Evolutionary conservation across 2,329 filamentous ascomycete genomes (phyloP), one percentile per base, ranked within the genome.

Genomic region (Scopulariopsis brevicaulis): DNA sequence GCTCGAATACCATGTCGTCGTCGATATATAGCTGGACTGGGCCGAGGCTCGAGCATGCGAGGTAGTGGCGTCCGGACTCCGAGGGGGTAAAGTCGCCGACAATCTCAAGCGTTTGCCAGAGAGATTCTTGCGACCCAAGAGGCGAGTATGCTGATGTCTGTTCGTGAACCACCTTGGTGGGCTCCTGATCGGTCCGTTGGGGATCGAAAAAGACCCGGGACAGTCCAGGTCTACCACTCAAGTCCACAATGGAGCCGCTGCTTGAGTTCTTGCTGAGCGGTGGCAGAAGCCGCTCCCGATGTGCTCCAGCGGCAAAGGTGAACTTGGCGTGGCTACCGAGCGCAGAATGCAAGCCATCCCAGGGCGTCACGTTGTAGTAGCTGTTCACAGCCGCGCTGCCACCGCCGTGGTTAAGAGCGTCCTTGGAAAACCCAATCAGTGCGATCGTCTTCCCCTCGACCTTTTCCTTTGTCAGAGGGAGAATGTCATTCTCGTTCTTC

Each of bases 401-500:
- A n/a, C 71, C 70, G 11, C 71, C 71, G n/a, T 69, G 68, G 25
- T 68, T 68, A 8, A 71, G 62, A 8, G 68, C 66, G 24, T 62
- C 64, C 59, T 70, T 71, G 54, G 69, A 64, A 32, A 71, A 66
- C 1, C 70, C 69, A n/a, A 43, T 43, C 5, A 43, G 18, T 3
- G 37, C 37, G 11, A 43, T 43, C 12, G 4, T 43, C 12, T 43
- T 43, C 37, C 12, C 12, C 5, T 10, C 11, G 4, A 43, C 37
- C 18, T 43, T 43, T 4, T 43, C 43, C 73, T 62, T 8, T 71
- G 54, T 25, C 8, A 88, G 71, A 0, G 86, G 86, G 1, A 89
- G 70, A 8, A 77, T 72, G 25, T 70, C 72, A 53, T 66, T 75
- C 1, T 74, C 73, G 66, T 90, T 90, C 73, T 88, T 87, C 57